Evolutionary conservation across 257 asterid genomes (phyloP), one percentile per base, ranked within the genome.

Genomic region (Plectranthus barbatus): DNA sequence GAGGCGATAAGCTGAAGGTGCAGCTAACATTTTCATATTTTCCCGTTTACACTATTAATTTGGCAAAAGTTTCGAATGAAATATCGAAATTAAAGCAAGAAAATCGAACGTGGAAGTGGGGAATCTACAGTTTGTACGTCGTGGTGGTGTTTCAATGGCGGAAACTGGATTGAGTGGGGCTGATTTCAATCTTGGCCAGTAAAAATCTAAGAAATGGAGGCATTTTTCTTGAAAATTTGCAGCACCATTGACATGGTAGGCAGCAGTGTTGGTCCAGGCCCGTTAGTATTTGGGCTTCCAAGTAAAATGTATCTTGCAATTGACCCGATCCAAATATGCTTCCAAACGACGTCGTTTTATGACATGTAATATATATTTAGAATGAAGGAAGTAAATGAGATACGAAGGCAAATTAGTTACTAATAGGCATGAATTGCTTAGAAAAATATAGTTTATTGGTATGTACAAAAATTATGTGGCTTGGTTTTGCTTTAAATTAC

Each of bases 1-100:
- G 54, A 88, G 85, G 39, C 86, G 77, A 52, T 84, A 74, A 76
- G 84, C 74, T 47, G 89, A 66, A 74, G 96, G 55, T 5, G 82
- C 61, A 51, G 72, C 75, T 64, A 76, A 62, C 88, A 83, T 81
- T 80, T 76, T 77, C 64, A 53, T 48, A 31, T 31, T 64, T 15
- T 5, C 31, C 50, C 5, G 6, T 64, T 11, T 18, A 15, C 18
- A 23, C 42, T 42, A 26, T 31, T 4, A 21, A 23, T 72, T 19
- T 4, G 31, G 66, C 55, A 26, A 48, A 26, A 21, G 41, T 44
- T 60, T 46, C n/a, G 26, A 17, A 15, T 31, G 9, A 33, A 51
- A 33, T 15, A 5, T 10, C 17, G 66, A 26, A 2, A 49, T 7
- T 2, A 37, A 8, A 12, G 54, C 39, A 14, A 23, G 19, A 36